phyloP scores from a whole-genome alignment of 352 stramenopile species.

The Pythium grandisporangium region DNA sequence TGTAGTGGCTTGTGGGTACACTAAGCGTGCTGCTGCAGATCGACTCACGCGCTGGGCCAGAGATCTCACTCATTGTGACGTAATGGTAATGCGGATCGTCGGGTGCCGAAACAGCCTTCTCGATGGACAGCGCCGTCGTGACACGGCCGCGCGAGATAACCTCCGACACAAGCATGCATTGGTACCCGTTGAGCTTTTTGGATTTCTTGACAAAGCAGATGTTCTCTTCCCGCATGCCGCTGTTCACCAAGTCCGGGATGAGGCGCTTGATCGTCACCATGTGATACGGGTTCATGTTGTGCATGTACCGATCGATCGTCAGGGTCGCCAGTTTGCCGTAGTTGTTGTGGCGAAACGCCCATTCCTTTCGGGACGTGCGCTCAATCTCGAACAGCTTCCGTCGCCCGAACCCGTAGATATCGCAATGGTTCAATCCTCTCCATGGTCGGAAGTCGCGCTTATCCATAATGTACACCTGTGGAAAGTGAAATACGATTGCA shows the following conservation, averaged over 20 bases:
- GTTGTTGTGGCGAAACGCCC: slow-evolving; percentile 47
- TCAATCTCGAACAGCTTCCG: slow-evolving; percentile 73
- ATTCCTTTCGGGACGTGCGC: slow-evolving; percentile 62
- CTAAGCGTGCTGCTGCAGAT: slow-evolving; percentile 72
- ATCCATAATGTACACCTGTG: slow-evolving; percentile 62
- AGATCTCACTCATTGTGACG: slow-evolving; percentile 74
- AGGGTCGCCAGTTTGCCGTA: slow-evolving; percentile 60
- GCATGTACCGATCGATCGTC: slow-evolving; percentile 52
- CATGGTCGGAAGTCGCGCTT: slow-evolving; percentile 66
- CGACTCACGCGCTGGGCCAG: slow-evolving; percentile 34
- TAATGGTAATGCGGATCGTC: slow-evolving; percentile 58
- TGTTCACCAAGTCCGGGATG: slow-evolving; percentile 39
- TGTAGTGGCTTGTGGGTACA: slow-evolving; percentile 50
- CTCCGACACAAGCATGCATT: slow-evolving; percentile 72
- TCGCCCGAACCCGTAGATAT: slow-evolving; percentile 67
- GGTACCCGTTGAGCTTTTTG: slow-evolving; percentile 48
- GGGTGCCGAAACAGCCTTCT: slow-evolving; percentile 37
- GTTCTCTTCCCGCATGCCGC: slow-evolving; percentile 53
- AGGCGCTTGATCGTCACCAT: slow-evolving; percentile 69
- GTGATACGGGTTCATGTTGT: slow-evolving; percentile 54
- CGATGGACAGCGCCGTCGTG: slow-evolving; percentile 62
- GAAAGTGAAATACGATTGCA: background rate
- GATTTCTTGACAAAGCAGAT: slow-evolving; percentile 79
- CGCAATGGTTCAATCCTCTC: slow-evolving; percentile 57
- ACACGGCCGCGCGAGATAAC: slow-evolving; percentile 74